phyloP scores from a whole-genome alignment of 2,329 filamentous ascomycete species.

The Pyricularia pennisetigena region DNA sequence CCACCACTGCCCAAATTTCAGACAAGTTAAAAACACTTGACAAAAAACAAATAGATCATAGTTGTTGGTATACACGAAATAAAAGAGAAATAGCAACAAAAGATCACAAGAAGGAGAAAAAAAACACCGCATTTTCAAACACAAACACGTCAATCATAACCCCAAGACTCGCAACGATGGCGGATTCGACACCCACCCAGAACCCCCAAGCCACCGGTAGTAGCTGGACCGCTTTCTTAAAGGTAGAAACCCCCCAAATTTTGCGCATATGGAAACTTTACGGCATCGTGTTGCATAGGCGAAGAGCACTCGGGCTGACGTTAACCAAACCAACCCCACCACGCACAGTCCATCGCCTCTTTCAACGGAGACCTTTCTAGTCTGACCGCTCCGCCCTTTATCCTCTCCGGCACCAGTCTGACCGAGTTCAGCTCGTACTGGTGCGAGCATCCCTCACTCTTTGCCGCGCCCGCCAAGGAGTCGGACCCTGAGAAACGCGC shows the following conservation, averaged over 20 bases:
- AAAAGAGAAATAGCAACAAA: background rate
- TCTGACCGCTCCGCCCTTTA: constrained; percentile 73
- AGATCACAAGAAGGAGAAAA: background rate
- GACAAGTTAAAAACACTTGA: background rate
- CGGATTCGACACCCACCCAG: constrained; percentile 9
- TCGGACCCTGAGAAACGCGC: constrained; percentile 72
- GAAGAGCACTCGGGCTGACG: constrained; percentile 7
- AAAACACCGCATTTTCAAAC: background rate
- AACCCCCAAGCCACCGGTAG: constrained; percentile 26
- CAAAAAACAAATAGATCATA: background rate
- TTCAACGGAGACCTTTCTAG: constrained; percentile 78
- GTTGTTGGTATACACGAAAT: background rate
- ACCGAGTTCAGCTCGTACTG: constrained; percentile 78
- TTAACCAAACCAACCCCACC: constrained; percentile 1
- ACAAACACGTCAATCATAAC: background rate
- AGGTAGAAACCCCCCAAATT: constrained; percentile 19
- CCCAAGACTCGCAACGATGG: background rate
- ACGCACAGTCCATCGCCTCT: constrained; percentile 57
- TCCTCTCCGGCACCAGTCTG: constrained; percentile 67
- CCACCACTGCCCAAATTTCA: background rate
- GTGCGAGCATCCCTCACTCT: constrained; percentile 67
- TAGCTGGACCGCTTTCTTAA: constrained; percentile 43
- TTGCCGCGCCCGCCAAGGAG: constrained; percentile 75
- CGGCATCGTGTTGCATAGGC: background rate
- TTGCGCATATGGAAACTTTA: constrained; percentile 1